Base-by-base conservation (phyloP, 805 yeast species). In the Metschnikowia dekortorum region DNA sequence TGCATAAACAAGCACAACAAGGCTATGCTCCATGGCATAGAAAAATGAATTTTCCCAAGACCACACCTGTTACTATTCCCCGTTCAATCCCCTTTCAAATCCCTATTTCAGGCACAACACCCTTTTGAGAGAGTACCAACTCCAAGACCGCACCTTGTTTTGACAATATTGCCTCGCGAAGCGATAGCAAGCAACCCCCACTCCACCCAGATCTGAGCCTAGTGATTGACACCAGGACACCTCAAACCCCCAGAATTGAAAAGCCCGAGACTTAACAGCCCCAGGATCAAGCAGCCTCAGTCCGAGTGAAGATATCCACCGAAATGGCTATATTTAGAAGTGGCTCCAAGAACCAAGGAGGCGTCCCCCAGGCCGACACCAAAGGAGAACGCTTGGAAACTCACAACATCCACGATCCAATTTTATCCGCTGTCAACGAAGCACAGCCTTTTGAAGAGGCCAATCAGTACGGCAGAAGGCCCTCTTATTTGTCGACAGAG, bases 401-500 rank as follows among this genome's bases (percentile, higher is more conserved):
- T 8, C 52, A 52, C 11, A 54, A 55, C 40, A 47, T 55, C 34
- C 89, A 86, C 58, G 97, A 90, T 70, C 97, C 97, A n/a, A 84
- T 94, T 52, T 73, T 94, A 54, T 79, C 85, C 35, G 99, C 99
- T 3, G 95, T 94, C 42, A 90, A 87, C 63, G 98, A 92, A 68
- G 92, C 86, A 8, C 98, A 94, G 73, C 99, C 99, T 8, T 94
- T 89, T 65, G 96, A 94, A 69, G 75, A 73, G 59, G 79, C 79
- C 38, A 70, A 68, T 44, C 57, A 53, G 81, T 80, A 63, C 60
- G 66, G 56, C 62, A 74, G 71, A 67, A 68, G 73, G 66, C 78
- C 72, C 26, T 66, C 72, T 50, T 73, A 66, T 58, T 64, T 68
- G 51, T 65, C 71, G 18, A 78, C 82, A 38, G 82, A 79, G 30